Base-by-base conservation (phyloP, 139 green algal species). In the Coelastrella sp. region DNA sequence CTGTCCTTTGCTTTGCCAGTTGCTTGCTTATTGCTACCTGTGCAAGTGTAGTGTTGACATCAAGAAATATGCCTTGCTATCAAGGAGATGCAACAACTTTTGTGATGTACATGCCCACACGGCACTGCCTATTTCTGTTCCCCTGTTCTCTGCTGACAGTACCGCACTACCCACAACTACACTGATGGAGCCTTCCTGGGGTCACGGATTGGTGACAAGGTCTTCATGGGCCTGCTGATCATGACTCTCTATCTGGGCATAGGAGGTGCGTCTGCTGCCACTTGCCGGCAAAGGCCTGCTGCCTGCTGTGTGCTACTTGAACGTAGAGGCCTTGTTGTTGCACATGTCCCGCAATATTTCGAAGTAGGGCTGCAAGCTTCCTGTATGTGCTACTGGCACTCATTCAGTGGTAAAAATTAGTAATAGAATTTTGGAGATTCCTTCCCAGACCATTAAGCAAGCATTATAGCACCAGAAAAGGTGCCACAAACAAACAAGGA, bases 91-190 rank as follows among this genome's bases (percentile, higher is more conserved):
- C 17, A n/a, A 78, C 6, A 8, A 49, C 8, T 49, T 49, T 49
- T 3, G 3, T 49, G 83, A 59, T 60, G 82, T 22, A 87, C 35
- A 49, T 49, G 35, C 35, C 35, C 35, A 49, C 35, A 49, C 35
- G 35, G 35, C 35, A 49, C 35, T 49, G 35, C 35, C 35, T 49
- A 49, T 3, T 49, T 3, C 35, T 49, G 35, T 4, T 58, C 59
- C 3, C 49, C 58, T 9, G 15, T 58, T 20, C 25, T 0, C 35
- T 83, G 27, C 49, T 25, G 27, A 78, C 93, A 95, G 92, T 98
- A 98, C 92, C 94, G 96, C 80, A 96, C 93, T 5, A 63, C 61
- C 8, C 93, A 93, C 76, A 97, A 98, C 94, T 97, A 96, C 92
- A 84, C 73, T 15, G 92, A 95, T 85, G 81, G 84, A 17, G 83